Conservation (phyloP, 192 early-diverging fungal genomes). For the Physocladia obscura region DNA sequence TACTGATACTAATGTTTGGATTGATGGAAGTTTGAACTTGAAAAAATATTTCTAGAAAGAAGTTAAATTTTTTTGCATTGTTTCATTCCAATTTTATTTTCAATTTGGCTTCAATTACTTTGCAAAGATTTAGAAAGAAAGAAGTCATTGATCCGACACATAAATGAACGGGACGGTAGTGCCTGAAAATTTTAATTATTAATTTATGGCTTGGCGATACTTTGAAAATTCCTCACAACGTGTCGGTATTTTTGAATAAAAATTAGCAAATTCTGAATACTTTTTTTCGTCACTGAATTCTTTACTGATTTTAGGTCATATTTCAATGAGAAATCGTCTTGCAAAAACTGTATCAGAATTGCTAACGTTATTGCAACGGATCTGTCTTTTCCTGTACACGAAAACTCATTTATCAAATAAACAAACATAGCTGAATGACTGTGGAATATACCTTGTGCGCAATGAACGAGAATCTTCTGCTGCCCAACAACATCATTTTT, state of each 20-base stretch:
- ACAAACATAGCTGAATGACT: background rate
- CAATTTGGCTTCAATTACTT: too few species aligned
- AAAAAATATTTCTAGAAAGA: too few species aligned
- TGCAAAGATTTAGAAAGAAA: too few species aligned
- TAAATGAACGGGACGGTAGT: constrained; percentile 16
- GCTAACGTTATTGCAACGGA: constrained; percentile 78
- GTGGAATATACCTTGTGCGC: constrained; percentile 70
- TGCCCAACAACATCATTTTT: constrained; percentile 7
- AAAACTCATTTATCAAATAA: background rate
- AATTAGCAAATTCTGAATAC: constrained; percentile 16
- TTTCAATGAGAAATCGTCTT: constrained; percentile 15
- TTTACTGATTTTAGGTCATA: background rate
- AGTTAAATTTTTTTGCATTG: too few species aligned
- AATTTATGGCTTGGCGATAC: background rate
- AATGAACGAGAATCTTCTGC: constrained; percentile 68
- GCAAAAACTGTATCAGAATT: constrained; percentile 47
- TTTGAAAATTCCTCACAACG: constrained; percentile 10
- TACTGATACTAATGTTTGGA: too few species aligned
- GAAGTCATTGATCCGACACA: constrained; percentile 22
- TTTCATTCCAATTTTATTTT: too few species aligned
- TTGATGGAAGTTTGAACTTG: too few species aligned
- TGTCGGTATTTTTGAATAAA: constrained; percentile 30
- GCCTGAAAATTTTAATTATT: background rate
- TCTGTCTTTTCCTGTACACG: constrained; percentile 61
- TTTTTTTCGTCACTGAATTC: constrained; percentile 14